Conservation (phyloP, 306 rosid genomes). For the Mimosa pudica region DNA sequence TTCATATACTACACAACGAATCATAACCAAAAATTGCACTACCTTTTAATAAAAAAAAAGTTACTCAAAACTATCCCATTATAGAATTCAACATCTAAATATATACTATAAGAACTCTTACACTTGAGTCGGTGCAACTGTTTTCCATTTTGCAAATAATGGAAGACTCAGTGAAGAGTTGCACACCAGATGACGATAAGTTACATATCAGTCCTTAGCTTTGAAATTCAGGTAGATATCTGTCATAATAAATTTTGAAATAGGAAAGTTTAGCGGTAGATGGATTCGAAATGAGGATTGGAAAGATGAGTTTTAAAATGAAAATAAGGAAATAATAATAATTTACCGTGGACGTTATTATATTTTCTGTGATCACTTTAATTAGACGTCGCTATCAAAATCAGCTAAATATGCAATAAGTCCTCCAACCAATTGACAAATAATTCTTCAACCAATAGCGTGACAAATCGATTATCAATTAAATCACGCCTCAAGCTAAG, state of each 20-base stretch:
- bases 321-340: background rate
- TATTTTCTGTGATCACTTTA: background rate
- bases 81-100: too few species aligned
- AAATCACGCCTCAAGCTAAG: conserved; percentile 39
- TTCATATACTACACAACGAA: background rate
- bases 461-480: conserved; percentile 28
- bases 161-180: too few species aligned
- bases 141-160: too few species aligned
- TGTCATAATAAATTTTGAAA: too few species aligned
- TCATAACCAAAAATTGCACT: background rate
- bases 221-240: too few species aligned
- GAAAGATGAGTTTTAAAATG: background rate
- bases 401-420: conserved; percentile 38
- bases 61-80: too few species aligned
- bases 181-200: too few species aligned
- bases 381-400: conserved; percentile 36
- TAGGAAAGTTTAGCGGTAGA: background rate
- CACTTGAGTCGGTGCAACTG: too few species aligned
- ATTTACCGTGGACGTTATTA: background rate
- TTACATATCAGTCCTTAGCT: too few species aligned
- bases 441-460: conserved; percentile 33
- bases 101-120: too few species aligned
- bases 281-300: background rate
- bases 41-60: background rate
- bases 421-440: conserved; percentile 43